Conservation (phyloP, 352 stramenopile genomes). For the Pythium vanterpoolii region DNA sequence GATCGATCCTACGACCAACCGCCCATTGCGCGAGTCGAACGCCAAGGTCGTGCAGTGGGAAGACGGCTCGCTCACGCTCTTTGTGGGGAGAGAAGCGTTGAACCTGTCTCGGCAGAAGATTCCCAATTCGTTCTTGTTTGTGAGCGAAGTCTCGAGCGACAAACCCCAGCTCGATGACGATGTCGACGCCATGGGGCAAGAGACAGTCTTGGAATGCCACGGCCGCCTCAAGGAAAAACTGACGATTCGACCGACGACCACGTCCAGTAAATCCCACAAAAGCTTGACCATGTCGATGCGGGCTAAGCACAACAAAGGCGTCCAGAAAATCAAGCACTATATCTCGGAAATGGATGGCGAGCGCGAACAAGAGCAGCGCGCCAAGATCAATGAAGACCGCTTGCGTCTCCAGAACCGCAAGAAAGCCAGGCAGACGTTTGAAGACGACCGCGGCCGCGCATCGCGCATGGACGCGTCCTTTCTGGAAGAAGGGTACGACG, state of each 20-base stretch:
- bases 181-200: conserved; percentile 50
- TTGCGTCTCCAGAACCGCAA: conserved; percentile 82
- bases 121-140: conserved; percentile 85
- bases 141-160: conserved; percentile 69
- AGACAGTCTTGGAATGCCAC: conserved; percentile 83
- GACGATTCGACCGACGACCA: conserved; percentile 86
- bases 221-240: conserved; percentile 79
- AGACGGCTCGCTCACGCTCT: conserved; percentile 83
- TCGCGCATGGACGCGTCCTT: conserved; percentile 81
- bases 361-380: conserved; percentile 75
- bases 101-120: conserved; percentile 83
- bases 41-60: conserved; percentile 85
- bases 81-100: conserved; percentile 79
- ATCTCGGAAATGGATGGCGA: conserved; percentile 84
- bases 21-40: conserved; percentile 70
- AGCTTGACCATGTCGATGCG: conserved; percentile 88
- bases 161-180: conserved; percentile 62
- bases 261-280: conserved; percentile 80
- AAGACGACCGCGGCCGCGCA: conserved; percentile 73
- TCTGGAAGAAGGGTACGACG: conserved; percentile 75
- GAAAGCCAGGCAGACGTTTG: conserved; percentile 78
- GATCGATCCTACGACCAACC: conserved; percentile 57
- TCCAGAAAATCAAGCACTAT: conserved; percentile 85
- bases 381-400: conserved; percentile 86
- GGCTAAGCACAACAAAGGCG: conserved; percentile 86